Evolutionary conservation across 768 basidiomycete genomes (phyloP).

Genomic region (Royoungia palumana): DNA sequence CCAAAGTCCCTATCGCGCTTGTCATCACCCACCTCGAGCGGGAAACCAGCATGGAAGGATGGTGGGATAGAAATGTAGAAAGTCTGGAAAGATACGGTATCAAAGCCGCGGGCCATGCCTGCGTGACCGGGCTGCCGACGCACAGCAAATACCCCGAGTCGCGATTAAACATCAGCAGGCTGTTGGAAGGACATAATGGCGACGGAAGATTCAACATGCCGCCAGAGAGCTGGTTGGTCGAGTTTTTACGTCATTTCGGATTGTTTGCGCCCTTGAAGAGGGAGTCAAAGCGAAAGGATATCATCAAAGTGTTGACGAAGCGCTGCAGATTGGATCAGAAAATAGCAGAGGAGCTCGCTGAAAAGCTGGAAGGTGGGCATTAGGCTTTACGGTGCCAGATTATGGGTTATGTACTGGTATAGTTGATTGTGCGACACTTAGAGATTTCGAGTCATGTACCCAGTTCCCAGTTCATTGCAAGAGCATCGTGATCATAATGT

Average conservation of each 20-base stretch:
- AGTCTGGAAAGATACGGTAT: constrained; percentile 27
- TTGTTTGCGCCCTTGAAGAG: constrained; percentile 22
- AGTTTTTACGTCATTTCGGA: constrained; percentile 25
- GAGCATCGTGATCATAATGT: no score
- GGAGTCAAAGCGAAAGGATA: constrained; percentile 21
- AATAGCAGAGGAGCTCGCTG: constrained; percentile 21
- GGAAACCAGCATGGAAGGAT: constrained; percentile 32
- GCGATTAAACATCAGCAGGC: constrained; percentile 8
- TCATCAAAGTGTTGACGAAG: constrained; percentile 26
- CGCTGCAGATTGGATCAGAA: constrained; percentile 25
- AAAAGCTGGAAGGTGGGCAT: constrained; percentile 7
- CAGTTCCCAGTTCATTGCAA: no score
- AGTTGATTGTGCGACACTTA: not conserved
- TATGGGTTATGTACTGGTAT: not conserved
- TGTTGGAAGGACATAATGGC: constrained; percentile 14
- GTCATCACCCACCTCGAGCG: constrained; percentile 41
- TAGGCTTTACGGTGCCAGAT: not conserved
- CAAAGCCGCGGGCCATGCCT: constrained; percentile 30
- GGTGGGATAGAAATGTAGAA: constrained; percentile 31
- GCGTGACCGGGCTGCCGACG: constrained; percentile 32
- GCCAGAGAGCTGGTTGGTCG: constrained; percentile 21
- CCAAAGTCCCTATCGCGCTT: constrained; percentile 29
- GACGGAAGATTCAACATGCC: constrained; percentile 27
- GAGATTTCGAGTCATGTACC: constrained; percentile 1
- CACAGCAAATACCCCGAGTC: constrained; percentile 30